Base-by-base conservation (phyloP, 2,329 filamentous ascomycete genomes). In the Penicillium sp. region DNA sequence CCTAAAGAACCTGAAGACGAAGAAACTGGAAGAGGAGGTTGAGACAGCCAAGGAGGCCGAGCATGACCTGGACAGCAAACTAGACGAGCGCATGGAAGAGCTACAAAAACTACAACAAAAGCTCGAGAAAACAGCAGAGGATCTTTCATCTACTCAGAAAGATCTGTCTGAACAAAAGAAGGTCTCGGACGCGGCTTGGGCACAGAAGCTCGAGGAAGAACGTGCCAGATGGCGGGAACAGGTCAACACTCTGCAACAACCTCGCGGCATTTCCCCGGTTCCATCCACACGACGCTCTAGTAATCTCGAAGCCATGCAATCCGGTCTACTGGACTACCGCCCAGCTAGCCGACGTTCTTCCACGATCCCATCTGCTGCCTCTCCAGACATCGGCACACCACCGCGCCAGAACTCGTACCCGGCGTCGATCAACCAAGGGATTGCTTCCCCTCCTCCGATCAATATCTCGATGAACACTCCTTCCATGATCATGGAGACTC, bases 11-110 rank as follows among this genome's bases (percentile, higher is more conserved):
- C 75, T 81, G 14, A 89, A 85, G 70, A 77, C 79, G 10, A 85
- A 90, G 64, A 84, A 82, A 50, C 78, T 89, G 19, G 92, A 96
- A 70, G 90, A 96, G 62, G 92, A 97, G 62, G 75, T 96, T 5
- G 91, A 97, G 66, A 58, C 84, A 80, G 64, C 86, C 81, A 75
- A 72, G 57, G 75, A 74, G 49, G 58, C 61, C 4, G 69, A 75
- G 50, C 69, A 70, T 9, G 75, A 78, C n/a, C 57, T 77, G 23
- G 67, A 77, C 23, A 83, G 86, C 42, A 76, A 81, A 14, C 75
- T 95, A 3, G 85, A 86, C 58, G 81, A 82, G 54, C 83, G 84
- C n/a, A 81, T 87, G 19, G 83, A 88, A 60, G 81, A 88, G 57
- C 80, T 80, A 14, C 78, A 76, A 36, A 77, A 69, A 53, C 59